A percentile compares a stretch with the other conserved stretches of the same genome.
These are phyloP conservation scores for Trichoderma breve DNA, from an alignment of 2,329 filamentous ascomycete species.

Conservation along the genomic window DNA sequence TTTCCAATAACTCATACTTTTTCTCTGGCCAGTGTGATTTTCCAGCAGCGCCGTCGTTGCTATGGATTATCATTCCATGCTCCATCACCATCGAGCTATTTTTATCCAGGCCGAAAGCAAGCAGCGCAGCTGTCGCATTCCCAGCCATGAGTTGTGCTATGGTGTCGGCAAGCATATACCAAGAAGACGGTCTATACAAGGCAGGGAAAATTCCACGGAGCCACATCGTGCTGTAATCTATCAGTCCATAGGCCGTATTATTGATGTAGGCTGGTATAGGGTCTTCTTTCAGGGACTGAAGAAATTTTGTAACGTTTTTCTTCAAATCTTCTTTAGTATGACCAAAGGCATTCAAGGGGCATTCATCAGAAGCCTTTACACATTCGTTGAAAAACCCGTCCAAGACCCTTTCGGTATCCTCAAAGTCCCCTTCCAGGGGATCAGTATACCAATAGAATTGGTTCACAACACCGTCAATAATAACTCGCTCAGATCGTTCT, in stretches of 20 bases:
- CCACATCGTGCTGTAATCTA: not conserved
- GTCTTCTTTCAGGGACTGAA: not conserved
- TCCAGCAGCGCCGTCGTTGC: not conserved
- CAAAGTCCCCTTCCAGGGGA: conserved; percentile 30
- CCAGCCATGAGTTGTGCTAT: not conserved
- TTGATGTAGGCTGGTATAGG: not conserved
- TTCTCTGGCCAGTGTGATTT: not conserved
- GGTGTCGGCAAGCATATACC: not conserved
- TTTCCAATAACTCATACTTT: conserved; percentile 28
- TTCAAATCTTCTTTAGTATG: conserved; percentile 31
- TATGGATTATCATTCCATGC: conserved; percentile 22
- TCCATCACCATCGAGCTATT: conserved; percentile 35
- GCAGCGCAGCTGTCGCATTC: not conserved
- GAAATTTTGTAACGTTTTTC: not conserved
- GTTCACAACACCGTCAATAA: conserved; percentile 39
- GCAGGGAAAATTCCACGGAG: not conserved
- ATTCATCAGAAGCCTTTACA: conserved; percentile 39
- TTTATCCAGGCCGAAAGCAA: not conserved
- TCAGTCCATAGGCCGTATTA: not conserved
- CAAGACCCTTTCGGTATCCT: conserved; percentile 32
- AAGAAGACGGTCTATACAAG: not conserved
- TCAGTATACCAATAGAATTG: conserved; percentile 38
- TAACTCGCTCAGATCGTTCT: conserved; percentile 33
- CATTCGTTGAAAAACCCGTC: conserved; percentile 38
- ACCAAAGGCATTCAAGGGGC: conserved; percentile 32